Percentiles rank a stretch among this genome's conserved stretches.
These are phyloP conservation scores for Penicillium sp. DNA, from an alignment of 2,329 filamentous ascomycete species.

Conservation along the genomic window DNA sequence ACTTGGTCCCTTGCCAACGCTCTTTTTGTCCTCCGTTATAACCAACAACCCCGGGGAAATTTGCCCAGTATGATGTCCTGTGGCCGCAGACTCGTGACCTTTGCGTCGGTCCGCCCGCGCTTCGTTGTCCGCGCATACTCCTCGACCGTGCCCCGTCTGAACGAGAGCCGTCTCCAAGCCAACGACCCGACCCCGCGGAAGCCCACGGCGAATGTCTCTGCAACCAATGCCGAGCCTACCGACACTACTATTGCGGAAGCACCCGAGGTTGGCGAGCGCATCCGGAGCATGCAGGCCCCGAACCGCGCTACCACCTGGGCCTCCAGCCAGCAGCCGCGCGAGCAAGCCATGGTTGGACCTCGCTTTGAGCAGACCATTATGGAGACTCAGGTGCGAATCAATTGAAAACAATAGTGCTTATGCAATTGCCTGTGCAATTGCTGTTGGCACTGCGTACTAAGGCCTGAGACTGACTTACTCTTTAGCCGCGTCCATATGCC, in stretches of 20 bases:
- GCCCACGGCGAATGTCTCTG: slow-evolving; percentile 49
- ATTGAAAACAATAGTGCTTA: neutral
- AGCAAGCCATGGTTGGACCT: slow-evolving; percentile 80
- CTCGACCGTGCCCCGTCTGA: slow-evolving; percentile 34
- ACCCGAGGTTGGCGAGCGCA: slow-evolving; percentile 47
- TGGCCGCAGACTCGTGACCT: slow-evolving; percentile 40
- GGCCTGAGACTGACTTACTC: slow-evolving; percentile 1
- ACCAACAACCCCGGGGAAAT: slow-evolving; percentile 15
- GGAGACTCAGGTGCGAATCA: slow-evolving; percentile 65
- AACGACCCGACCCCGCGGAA: slow-evolving; percentile 51
- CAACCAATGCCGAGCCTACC: slow-evolving; percentile 51
- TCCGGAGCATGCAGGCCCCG: slow-evolving; percentile 65
- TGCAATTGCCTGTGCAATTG: slow-evolving; percentile 4
- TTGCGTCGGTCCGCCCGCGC: slow-evolving; percentile 34
- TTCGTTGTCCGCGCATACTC: slow-evolving; percentile 36
- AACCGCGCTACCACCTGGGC: slow-evolving; percentile 79
- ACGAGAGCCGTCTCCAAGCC: slow-evolving; percentile 39
- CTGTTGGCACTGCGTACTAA: neutral
- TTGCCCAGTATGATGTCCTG: slow-evolving; percentile 39
- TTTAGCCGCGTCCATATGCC: slow-evolving; percentile 73
- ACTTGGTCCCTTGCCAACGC: slow-evolving; percentile 12
- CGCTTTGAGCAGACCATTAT: slow-evolving; percentile 97
- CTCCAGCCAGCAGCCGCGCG: slow-evolving; percentile 69
- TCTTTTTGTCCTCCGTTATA: slow-evolving; percentile 14
- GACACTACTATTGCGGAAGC: slow-evolving; percentile 50